These are phyloP conservation scores for Sphagnum magellanicum DNA, from an alignment of 228 moss, liverwort and hornwort genomes.

Conservation along the genomic window DNA sequence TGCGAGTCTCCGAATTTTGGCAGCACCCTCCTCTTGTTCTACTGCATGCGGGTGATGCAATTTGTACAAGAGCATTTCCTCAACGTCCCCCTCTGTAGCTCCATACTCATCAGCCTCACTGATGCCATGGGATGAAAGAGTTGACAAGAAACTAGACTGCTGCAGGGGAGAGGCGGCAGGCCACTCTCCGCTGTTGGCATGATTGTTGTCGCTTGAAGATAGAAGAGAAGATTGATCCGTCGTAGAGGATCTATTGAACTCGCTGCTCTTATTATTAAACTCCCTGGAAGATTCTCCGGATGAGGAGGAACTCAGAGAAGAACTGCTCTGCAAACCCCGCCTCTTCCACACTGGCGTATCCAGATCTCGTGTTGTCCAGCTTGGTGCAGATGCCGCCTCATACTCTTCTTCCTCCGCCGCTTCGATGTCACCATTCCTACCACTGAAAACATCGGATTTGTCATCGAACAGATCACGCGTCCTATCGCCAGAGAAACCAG, in stretches of 20 bases:
- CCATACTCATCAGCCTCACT: conserved; percentile 4
- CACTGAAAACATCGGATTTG: not conserved
- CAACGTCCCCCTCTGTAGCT: conserved; percentile 8
- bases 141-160: conserved; percentile 30
- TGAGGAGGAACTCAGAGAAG: too few relatives aligned
- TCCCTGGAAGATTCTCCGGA: conserved; percentile 5
- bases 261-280: conserved; percentile 19
- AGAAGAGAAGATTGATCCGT: conserved; percentile 4
- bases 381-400: not conserved
- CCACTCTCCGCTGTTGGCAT: conserved; percentile 36
- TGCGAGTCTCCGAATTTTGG: conserved; percentile 33
- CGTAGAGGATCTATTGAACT: conserved; percentile 10
- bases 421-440: not conserved
- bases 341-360: conserved; percentile 27
- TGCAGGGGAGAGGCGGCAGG: conserved; percentile 5
- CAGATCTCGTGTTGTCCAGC: conserved; percentile 15
- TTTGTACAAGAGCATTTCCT: conserved; percentile 26
- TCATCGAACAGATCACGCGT: not conserved
- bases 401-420: not conserved
- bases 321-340: conserved; percentile 6
- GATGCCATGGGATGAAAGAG: conserved; percentile 19
- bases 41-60: conserved; percentile 13
- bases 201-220: conserved; percentile 2
- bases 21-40: conserved; percentile 38
- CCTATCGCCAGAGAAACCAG: not conserved